A percentile compares a stretch with the other conserved stretches of the same genome.
Conservation (phyloP, 1,284 basidiomycete species). For the Lentinula novae-zelandiae region DNA sequence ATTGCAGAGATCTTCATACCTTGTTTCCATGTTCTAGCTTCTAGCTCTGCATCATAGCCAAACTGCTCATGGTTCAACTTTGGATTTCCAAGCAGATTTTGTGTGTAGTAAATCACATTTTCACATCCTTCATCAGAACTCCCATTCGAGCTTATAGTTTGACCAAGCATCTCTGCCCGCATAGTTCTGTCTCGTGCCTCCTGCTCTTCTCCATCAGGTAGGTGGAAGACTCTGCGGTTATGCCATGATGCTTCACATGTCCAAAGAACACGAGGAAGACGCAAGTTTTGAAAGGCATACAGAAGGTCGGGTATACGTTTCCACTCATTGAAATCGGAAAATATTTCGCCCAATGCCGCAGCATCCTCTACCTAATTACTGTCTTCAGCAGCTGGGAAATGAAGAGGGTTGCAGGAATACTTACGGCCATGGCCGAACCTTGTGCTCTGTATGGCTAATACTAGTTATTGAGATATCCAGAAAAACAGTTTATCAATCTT, state of each 20-base stretch:
- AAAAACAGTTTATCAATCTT: too few species aligned
- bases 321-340: conserved; percentile 41
- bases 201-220: conserved; percentile 32
- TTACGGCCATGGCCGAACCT: conserved; percentile 62
- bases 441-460: conserved; percentile 69
- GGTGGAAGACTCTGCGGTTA: conserved; percentile 34
- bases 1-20: too few species aligned
- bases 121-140: too few species aligned
- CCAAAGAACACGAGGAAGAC: conserved; percentile 41
- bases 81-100: conserved; percentile 50
- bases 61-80: conserved; percentile 42
- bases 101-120: not conserved
- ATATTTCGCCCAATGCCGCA: conserved; percentile 55
- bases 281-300: conserved; percentile 49
- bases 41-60: conserved; percentile 52
- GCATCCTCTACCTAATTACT: conserved; percentile 66
- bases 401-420: too few species aligned
- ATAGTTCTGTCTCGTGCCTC: conserved; percentile 15
- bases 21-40: too few species aligned
- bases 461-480: too few species aligned
- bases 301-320: conserved; percentile 44
- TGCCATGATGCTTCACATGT: conserved; percentile 45
- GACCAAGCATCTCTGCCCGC: conserved; percentile 1
- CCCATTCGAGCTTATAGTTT: conserved; percentile 13
- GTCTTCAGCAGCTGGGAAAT: too few species aligned